Evolutionary conservation across 768 basidiomycete genomes (phyloP).

Genomic region (Coprinopsis sp.): DNA sequence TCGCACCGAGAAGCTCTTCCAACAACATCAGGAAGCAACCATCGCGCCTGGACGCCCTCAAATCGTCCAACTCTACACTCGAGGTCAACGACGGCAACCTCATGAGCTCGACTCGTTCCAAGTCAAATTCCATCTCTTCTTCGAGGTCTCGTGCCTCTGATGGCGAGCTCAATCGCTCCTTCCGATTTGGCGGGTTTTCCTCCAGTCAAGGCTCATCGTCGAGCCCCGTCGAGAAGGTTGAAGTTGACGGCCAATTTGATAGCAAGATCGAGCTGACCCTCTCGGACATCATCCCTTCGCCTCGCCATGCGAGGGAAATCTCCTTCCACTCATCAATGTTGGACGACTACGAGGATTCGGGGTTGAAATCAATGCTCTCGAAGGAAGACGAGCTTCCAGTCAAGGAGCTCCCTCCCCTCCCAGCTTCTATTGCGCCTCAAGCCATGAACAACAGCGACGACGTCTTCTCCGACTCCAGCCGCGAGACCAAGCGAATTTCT

Average conservation of each 20-base stretch:
- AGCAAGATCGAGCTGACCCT: constrained; percentile 44
- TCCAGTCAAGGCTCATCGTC: constrained; percentile 18
- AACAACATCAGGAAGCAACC: too few species aligned
- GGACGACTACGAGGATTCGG: constrained; percentile 43
- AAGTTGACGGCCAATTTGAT: not conserved
- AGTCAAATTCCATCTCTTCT: constrained; percentile 11
- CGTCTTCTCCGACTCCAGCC: constrained; percentile 12
- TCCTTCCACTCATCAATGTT: constrained; percentile 39
- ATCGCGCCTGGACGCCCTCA: too few species aligned
- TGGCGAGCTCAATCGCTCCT: constrained; percentile 64
- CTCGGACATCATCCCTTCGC: constrained; percentile 73
- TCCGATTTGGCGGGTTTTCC: constrained; percentile 63
- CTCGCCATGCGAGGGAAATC: constrained; percentile 43
- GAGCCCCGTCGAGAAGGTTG: constrained; percentile 14
- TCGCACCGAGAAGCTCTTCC: too few species aligned
- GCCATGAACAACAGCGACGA: constrained; percentile 24
- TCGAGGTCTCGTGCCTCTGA: constrained; percentile 45
- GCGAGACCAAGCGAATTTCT: constrained; percentile 2
- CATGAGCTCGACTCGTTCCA: not conserved
- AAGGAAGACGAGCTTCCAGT: constrained; percentile 39
- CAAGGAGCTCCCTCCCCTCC: too few species aligned
- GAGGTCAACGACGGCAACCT: not conserved
- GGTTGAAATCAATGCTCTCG: constrained; percentile 52
- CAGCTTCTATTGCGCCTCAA: not conserved
- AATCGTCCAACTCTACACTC: not conserved